Percentiles rank a stretch among this genome's conserved stretches.
These are phyloP conservation scores for Articulospora tetracladia DNA, from an alignment of 495 filamentous ascomycete species.

Conservation along the genomic window DNA sequence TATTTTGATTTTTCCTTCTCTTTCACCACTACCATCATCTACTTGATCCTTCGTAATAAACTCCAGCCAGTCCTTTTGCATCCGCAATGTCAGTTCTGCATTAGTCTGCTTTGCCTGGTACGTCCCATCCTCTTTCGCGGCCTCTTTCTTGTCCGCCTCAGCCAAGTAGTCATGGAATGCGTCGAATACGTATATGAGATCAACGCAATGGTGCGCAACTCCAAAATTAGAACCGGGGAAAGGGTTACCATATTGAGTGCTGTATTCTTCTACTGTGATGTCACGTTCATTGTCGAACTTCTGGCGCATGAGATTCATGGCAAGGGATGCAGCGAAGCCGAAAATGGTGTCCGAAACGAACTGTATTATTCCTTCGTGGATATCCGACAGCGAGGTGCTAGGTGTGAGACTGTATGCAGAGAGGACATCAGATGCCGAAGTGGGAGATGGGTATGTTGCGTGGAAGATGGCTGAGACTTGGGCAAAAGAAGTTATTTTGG, in stretches of 20 bases:
- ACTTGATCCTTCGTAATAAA: not conserved
- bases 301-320: not conserved
- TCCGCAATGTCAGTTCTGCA: not conserved
- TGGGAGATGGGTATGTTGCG: not conserved
- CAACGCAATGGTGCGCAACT: conserved; percentile 1
- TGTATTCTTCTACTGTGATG: not conserved
- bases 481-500: not conserved
- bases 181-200: conserved; percentile 1
- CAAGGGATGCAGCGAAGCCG: not conserved
- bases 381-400: not conserved
- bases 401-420: not conserved
- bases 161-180: not conserved
- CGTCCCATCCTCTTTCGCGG: not conserved
- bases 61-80: not conserved
- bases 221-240: not conserved
- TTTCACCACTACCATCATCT: no score
- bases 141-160: not conserved
- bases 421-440: not conserved
- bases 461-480: not conserved
- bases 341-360: not conserved
- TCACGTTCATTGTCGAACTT: not conserved
- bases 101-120: not conserved
- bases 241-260: not conserved
- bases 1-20: not conserved
- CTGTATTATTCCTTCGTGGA: not conserved